Evolutionary conservation across 75 land plant genomes (phyloP).

Genomic region (Larix kaempferi): DNA sequence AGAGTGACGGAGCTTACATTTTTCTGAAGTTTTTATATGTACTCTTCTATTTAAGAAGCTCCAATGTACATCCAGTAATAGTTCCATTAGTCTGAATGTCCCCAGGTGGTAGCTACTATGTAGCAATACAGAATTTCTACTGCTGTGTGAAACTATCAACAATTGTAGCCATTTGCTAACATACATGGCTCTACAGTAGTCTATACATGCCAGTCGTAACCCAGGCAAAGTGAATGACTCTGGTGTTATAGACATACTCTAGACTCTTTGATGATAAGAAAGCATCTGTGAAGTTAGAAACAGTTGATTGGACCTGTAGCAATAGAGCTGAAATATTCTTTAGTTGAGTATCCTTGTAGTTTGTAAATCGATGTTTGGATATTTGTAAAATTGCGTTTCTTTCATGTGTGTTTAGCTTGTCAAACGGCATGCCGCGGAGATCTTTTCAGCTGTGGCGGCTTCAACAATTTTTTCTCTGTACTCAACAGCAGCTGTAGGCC

Average conservation of each 20-base stretch:
- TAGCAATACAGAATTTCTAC: background rate
- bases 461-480: slow-evolving; percentile 87
- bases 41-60: background rate
- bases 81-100: background rate
- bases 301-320: background rate
- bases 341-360: background rate
- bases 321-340: background rate
- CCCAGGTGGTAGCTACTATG: background rate
- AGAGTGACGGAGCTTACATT: background rate
- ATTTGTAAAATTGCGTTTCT: background rate
- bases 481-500: slow-evolving; percentile 87
- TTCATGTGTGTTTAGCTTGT: slow-evolving; percentile 58
- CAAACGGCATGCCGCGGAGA: slow-evolving; percentile 96
- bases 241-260: background rate
- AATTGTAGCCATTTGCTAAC: background rate
- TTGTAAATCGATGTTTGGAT: background rate
- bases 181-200: background rate
- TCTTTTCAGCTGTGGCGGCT: slow-evolving; percentile 77
- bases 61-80: background rate
- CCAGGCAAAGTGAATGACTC: background rate
- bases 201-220: background rate
- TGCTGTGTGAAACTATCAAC: background rate
- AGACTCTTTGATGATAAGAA: background rate
- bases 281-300: background rate
- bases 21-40: background rate